These are phyloP conservation scores for Colletotrichum musae DNA, from an alignment of 2,329 filamentous ascomycete species.

Conservation along the genomic window DNA sequence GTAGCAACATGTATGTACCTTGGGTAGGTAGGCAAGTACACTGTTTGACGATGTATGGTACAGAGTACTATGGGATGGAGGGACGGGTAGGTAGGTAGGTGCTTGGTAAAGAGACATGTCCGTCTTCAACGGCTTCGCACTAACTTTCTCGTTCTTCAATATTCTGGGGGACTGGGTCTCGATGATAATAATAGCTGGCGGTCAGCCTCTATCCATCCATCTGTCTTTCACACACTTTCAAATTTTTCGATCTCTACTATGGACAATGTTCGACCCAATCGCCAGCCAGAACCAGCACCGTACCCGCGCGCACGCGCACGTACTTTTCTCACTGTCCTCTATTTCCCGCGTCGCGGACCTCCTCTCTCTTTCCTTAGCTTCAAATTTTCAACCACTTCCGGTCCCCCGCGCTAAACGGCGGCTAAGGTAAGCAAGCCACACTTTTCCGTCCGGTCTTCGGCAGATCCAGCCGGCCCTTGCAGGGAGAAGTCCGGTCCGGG, in stretches of 20 bases:
- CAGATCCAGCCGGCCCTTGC: constrained; percentile 37
- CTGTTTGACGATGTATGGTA: too few relatives aligned
- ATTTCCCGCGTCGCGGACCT: neutral
- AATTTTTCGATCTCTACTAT: too few relatives aligned
- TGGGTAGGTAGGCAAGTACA: too few relatives aligned
- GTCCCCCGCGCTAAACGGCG: neutral
- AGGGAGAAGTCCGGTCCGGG: constrained; percentile 39
- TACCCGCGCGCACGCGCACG: constrained; percentile 20
- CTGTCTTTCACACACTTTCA: too few relatives aligned
- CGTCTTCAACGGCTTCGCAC: constrained; percentile 29
- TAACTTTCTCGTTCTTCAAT: neutral
- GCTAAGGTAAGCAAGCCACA: constrained; percentile 34
- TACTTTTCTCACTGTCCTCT: constrained; percentile 16
- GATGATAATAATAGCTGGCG: too few relatives aligned
- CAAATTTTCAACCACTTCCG: too few relatives aligned
- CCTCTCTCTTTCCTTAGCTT: too few relatives aligned
- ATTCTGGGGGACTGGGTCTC: too few relatives aligned
- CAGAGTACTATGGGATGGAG: constrained; percentile 30
- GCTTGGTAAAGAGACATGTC: constrained; percentile 15
- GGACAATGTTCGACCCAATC: neutral
- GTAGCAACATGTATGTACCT: neutral
- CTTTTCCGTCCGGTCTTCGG: constrained; percentile 42
- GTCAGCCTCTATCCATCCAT: too few relatives aligned
- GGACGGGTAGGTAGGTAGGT: constrained; percentile 34
- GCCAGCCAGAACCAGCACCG: constrained; percentile 4